Base-by-base conservation (phyloP, 1,139 yeast species). In the Saccharomyces hybrid region DNA sequence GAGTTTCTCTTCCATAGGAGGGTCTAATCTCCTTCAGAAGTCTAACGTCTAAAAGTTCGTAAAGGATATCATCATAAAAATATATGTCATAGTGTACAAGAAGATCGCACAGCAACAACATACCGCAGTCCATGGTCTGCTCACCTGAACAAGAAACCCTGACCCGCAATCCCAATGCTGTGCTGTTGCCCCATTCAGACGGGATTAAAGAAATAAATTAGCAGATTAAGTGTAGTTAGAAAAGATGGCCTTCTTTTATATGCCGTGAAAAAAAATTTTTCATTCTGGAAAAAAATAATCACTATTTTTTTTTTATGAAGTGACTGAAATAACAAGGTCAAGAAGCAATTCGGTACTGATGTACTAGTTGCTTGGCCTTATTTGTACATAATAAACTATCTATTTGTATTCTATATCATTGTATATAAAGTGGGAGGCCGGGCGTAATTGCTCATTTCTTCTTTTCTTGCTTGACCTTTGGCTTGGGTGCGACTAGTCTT, bases 401-500 rank as follows among this genome's bases (percentile, higher is more conserved):
- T 19, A 4, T 38, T 19, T 6, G 4, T 21, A 19, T 19, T 38
- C 44, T 38, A 38, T 38, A 38, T 16, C 44, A 38, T 2, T 19
- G n/a, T 38, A 5, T 38, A 38, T 19, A 38, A 38, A 11, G 12
- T 21, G 8, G 44, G n/a, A 19, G 44, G 6, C 24, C 19, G 19
- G 21, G 44, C 44, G 44, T 5, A 4, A 38, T 12, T 34, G 5
- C 44, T 38, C 3, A 38, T 28, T 28, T 28, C 50, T 58, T 62
- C 47, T 46, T 50, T 21, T 11, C 38, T 54, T 70, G 71, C 64
- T 69, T 64, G 60, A 73, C 79, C 69, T 81, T 82, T 59, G 75
- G 78, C 71, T 84, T 86, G 12, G 77, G 78, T 16, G 91, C 83
- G 49, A 87, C 93, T 54, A 77, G 71, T 74, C 95, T 82, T 71